These are phyloP conservation scores for Colletotrichum australisinense DNA, from an alignment of 2,329 filamentous ascomycete genomes.

Conservation along the genomic window DNA sequence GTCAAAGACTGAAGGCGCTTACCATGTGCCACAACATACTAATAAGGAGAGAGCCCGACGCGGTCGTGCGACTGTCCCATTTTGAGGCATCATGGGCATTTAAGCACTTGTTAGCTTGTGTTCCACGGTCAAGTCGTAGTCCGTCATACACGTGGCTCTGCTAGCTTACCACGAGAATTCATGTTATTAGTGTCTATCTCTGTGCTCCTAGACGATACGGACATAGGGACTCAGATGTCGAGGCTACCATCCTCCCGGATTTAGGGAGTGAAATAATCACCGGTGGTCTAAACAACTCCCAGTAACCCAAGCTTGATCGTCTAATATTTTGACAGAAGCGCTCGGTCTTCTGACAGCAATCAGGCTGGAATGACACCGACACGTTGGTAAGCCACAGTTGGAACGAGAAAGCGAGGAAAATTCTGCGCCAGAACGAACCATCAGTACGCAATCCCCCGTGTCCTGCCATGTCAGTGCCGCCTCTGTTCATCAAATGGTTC, in stretches of 20 bases:
- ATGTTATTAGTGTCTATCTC: too few relatives aligned
- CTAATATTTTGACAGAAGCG: not conserved
- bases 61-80: not conserved
- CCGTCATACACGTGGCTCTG: not conserved
- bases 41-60: not conserved
- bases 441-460: constrained; percentile 2
- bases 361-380: not conserved
- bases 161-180: not conserved
- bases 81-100: not conserved
- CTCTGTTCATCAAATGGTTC: constrained; percentile 10
- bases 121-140: not conserved
- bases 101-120: not conserved
- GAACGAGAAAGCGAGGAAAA: constrained; percentile 4
- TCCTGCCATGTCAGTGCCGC: not conserved
- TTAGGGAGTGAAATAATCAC: not conserved
- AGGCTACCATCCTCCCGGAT: not conserved
- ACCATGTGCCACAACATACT: too few relatives aligned
- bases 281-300: not conserved
- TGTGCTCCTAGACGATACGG: not conserved
- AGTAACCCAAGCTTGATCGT: not conserved
- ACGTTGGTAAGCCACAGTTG: not conserved
- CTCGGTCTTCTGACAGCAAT: not conserved
- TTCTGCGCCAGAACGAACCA: not conserved
- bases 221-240: not conserved
- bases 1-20: not conserved